Evolutionary conservation across 1,284 basidiomycete species (phyloP).

Genomic region (Ustilago sp.): DNA sequence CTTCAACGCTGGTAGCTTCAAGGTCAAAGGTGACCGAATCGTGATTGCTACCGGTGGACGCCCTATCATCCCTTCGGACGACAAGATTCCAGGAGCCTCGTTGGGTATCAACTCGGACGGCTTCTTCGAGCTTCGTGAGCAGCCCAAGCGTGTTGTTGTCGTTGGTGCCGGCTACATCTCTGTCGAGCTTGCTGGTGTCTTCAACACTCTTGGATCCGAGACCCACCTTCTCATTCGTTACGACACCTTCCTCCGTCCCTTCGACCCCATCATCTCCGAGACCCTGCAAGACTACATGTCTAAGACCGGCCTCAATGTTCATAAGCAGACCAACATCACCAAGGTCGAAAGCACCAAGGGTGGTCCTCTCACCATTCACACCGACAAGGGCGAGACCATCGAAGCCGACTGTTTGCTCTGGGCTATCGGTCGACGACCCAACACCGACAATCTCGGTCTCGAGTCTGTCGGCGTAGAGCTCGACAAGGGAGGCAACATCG

Average conservation of each 20-base stretch:
- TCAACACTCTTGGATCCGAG: slow-evolving; percentile 73
- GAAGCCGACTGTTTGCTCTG: slow-evolving; percentile 91
- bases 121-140: slow-evolving; percentile 90
- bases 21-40: slow-evolving; percentile 64
- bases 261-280: slow-evolving; percentile 89
- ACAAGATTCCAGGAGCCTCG: slow-evolving; percentile 85
- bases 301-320: slow-evolving; percentile 87
- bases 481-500: slow-evolving; percentile 82
- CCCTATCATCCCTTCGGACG: slow-evolving; percentile 83
- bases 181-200: slow-evolving; percentile 76
- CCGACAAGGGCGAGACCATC: slow-evolving; percentile 76
- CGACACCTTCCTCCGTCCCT: slow-evolving; percentile 89
- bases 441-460: slow-evolving; percentile 82
- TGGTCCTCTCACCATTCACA: slow-evolving; percentile 60
- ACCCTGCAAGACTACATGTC: slow-evolving; percentile 93
- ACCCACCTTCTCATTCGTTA: slow-evolving; percentile 91
- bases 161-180: slow-evolving; percentile 98
- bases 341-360: slow-evolving; percentile 76
- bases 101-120: slow-evolving; percentile 94
- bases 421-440: slow-evolving; percentile 91
- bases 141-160: slow-evolving; percentile 92
- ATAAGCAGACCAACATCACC: slow-evolving; percentile 81
- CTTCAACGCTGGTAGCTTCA: slow-evolving; percentile 72
- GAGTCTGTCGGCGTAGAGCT: slow-evolving; percentile 82
- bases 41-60: slow-evolving; percentile 85